phyloP scores from a whole-genome alignment of 2,329 filamentous ascomycete genomes.

The Nigrospora sphaerica region DNA sequence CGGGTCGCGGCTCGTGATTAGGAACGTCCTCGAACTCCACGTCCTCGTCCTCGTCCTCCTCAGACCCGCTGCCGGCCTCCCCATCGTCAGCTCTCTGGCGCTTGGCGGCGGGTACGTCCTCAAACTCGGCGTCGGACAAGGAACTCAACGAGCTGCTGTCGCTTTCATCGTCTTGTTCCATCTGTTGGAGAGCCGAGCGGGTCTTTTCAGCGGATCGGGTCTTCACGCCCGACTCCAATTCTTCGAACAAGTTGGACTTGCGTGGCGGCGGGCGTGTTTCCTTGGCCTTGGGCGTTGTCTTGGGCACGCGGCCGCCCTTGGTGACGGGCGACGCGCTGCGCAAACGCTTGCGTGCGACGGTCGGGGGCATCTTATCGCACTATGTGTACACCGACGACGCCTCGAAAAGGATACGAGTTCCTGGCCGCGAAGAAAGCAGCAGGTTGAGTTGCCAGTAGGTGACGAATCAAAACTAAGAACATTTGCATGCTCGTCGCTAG shows the following conservation, averaged over 20 bases:
- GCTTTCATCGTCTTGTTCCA: slow-evolving; percentile 36
- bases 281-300: slow-evolving; percentile 17
- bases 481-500: too few relatives aligned
- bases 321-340: slow-evolving; percentile 36
- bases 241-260: slow-evolving; percentile 54
- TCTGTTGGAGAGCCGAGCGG: slow-evolving; percentile 32
- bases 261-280: slow-evolving; percentile 26
- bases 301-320: slow-evolving; percentile 17
- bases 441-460: too few relatives aligned
- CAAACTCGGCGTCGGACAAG: slow-evolving; percentile 51
- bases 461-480: too few relatives aligned
- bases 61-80: slow-evolving; percentile 13
- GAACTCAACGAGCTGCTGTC: slow-evolving; percentile 42
- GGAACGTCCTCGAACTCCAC: slow-evolving; percentile 56
- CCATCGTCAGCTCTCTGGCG: slow-evolving; percentile 27
- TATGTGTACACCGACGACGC: background rate
- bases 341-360: slow-evolving; percentile 59
- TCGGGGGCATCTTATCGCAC: slow-evolving; percentile 53
- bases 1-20: slow-evolving; percentile 30
- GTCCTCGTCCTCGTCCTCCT: slow-evolving; percentile 52
- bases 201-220: slow-evolving; percentile 34
- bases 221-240: slow-evolving; percentile 44
- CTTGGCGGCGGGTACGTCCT: slow-evolving; percentile 36
- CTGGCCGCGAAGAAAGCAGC: background rate
- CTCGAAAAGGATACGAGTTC: too few relatives aligned